Base-by-base conservation (phyloP, 192 early-diverging fungal species). In the Spinellus fusiger region DNA sequence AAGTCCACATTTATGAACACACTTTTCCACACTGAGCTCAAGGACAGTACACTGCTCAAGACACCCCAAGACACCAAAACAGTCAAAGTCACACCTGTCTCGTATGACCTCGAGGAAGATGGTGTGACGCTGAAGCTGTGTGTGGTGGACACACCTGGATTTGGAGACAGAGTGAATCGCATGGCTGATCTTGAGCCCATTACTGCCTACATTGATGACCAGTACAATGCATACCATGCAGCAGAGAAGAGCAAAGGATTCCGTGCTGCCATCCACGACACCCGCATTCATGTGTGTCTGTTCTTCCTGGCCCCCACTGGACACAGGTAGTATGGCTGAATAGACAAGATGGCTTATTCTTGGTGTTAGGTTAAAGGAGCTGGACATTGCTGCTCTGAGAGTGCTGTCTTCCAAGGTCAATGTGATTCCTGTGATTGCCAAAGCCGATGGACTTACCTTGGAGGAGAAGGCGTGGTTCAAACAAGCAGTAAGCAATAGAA, bases 1-100 rank as follows among this genome's bases (percentile, higher is more conserved):
- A 99, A 99, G 81, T 93, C 96, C 23, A 99, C 96, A 15, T 99
- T 94, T 69, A 89, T 99, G 85, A 98, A 99, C 82, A 99, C 96
- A 7, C 82, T 99, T 51, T 94, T 99, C 78, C 89, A 94, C 55
- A 91, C 95, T 20, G 89, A 96, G 60, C 78, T 98, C 50, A 81
- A 89, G 51, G 93, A 95, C 60, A 88, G 89, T 60, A 82, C 83
- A 44, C 73, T 76, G 26, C 73, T 75, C 35, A 75, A 74, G 47
- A 76, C 75, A 48, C 66, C 78, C 0, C 68, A 80, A 47, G 48
- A 77, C 7, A 85, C 89, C 64, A 87, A 96, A 78, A 96, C 95
- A 8, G 91, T 92, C 15, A 85, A 93, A 74, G 94, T 98, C 62
- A 70, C 77, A 49, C 91, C 88, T 22, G 79, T 92, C 13, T 84